Evolutionary conservation across 257 asterid species (phyloP).

Genomic region (Parsonsia alboflavescens): DNA sequence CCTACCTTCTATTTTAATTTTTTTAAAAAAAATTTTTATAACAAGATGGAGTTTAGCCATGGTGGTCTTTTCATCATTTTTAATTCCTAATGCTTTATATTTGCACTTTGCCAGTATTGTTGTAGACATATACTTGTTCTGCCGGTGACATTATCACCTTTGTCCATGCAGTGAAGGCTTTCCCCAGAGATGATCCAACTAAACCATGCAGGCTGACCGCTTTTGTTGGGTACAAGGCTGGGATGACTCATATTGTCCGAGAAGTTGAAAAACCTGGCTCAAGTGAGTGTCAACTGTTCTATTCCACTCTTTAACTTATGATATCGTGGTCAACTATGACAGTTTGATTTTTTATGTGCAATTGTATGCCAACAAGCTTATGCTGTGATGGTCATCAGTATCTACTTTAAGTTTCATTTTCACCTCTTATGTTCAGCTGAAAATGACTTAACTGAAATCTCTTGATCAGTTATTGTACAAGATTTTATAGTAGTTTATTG

Average conservation of each 20-base stretch:
- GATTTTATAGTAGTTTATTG: background rate
- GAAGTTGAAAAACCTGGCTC: conserved; percentile 93
- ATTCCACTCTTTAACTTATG: too few species aligned
- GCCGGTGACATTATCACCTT: background rate
- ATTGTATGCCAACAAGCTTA: background rate
- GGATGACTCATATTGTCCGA: conserved; percentile 85
- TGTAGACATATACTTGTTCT: background rate
- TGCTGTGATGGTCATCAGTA: background rate
- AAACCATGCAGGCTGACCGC: conserved; percentile 69
- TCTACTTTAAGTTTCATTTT: too few species aligned
- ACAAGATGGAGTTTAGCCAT: background rate
- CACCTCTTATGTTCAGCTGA: background rate
- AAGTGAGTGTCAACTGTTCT: conserved; percentile 35
- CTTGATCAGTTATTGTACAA: background rate
- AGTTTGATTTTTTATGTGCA: background rate
- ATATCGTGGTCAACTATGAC: too few species aligned
- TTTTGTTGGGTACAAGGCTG: conserved; percentile 78
- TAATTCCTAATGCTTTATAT: background rate
- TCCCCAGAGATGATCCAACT: conserved; percentile 60
- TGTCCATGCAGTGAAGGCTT: conserved; percentile 66
- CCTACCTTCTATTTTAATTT: too few species aligned
- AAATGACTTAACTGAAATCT: background rate
- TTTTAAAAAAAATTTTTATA: too few species aligned
- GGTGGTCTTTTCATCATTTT: background rate
- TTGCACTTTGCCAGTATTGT: too few species aligned